Evolutionary conservation across 768 basidiomycete genomes (phyloP), one percentile per base, ranked within the genome.

Genomic region (Leccinellum albellum): DNA sequence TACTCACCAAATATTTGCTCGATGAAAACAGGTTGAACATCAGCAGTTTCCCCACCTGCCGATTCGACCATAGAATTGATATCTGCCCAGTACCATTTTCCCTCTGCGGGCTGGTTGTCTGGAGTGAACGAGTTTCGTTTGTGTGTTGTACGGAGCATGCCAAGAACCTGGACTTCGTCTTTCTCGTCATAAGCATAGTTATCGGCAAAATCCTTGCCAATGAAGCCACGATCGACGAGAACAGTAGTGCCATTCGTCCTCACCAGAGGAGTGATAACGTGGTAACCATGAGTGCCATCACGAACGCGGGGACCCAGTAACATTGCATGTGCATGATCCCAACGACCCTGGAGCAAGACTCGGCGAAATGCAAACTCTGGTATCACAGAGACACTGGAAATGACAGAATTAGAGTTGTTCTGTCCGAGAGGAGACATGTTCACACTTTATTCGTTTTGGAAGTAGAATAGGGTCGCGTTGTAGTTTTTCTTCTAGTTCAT

Each of bases 351-450:
- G 14, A 94, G 72, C 23, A 80, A 69, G 23, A 99, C 95, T 69
- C 91, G 88, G 24, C 97, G 87, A 73, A 85, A 98, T 9, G 86
- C 79, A 67, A 96, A 97, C 51, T 98, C 92, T 8, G 94, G 91
- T 47, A 97, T 78, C 10, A 84, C 88, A 50, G 83, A 79, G 31
- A 92, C 78, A 69, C 86, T 88, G 66, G 56, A 42, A 61, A 53
- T 45, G 40, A 12, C 12, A 53, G 29, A 13, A 71, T 68, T 51
- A 69, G 65, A 62, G 57, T 48, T 52, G 54, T 52, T 33, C 29
- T 46, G 33, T 32, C 49, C 46, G 50, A 63, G 63, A 61, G 52
- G 52, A 63, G 52, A 68, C 54, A 51, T 54, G 20, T 53, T 75
- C 81, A 65, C 70, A 97, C 96, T 98, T 94, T 74, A 99, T 86